Conservation (phyloP, 2,329 filamentous ascomycete genomes). For the Trichoderma oligosporum region DNA sequence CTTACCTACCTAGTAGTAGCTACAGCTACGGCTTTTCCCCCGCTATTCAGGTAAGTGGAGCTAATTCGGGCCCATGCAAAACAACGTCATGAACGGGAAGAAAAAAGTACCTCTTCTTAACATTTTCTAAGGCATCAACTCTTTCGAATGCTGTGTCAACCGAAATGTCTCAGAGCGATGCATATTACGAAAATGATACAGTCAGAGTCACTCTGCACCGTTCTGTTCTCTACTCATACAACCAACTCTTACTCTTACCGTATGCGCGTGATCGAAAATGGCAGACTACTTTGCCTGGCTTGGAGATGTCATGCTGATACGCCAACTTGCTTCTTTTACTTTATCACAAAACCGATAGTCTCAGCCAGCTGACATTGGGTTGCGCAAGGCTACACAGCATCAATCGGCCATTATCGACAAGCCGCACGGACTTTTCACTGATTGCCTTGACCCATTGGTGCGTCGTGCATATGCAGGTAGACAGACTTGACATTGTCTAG, state of each 20-base stretch:
- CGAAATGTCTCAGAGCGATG: slow-evolving; percentile 1
- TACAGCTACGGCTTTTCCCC: not conserved
- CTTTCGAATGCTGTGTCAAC: slow-evolving; percentile 1
- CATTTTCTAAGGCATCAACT: too few species aligned
- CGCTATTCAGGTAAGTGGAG: slow-evolving; percentile 6
- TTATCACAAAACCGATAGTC: not conserved
- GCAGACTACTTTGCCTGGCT: too few species aligned
- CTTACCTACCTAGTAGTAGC: too few species aligned
- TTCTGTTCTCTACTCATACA: too few species aligned
- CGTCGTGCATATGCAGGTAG: not conserved
- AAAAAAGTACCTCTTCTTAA: too few species aligned
- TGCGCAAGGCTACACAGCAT: slow-evolving; percentile 2
- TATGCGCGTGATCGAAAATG: not conserved
- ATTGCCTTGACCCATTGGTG: not conserved
- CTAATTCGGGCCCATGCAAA: slow-evolving; percentile 10
- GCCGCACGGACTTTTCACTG: not conserved
- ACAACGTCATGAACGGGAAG: slow-evolving; percentile 3
- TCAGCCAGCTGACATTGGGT: not conserved
- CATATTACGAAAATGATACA: slow-evolving; percentile 8
- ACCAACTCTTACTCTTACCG: not conserved
- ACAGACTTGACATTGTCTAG: not conserved
- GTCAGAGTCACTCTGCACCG: not conserved
- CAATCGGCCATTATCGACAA: not conserved
- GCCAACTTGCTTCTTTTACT: not conserved
- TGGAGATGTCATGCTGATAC: too few species aligned